Evolutionary conservation across 768 basidiomycete species (phyloP).

Genomic region (Podaxis mareebaensis): DNA sequence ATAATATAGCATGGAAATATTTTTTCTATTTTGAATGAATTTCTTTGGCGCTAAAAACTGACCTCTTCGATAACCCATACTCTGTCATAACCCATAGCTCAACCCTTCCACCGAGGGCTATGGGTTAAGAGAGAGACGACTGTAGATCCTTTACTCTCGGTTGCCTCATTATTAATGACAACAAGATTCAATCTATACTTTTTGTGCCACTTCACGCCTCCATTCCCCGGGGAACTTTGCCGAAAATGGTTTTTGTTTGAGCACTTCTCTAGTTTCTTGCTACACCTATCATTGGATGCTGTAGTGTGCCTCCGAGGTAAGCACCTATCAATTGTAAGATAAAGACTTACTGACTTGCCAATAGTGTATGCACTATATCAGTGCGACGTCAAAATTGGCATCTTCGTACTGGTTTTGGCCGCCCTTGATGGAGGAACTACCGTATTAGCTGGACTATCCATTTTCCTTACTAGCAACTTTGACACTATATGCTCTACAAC

Average conservation of each 20-base stretch:
- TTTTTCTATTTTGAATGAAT: too few relatives aligned
- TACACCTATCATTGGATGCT: background rate
- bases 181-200: background rate
- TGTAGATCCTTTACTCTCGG: background rate
- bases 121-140: too few relatives aligned
- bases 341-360: background rate
- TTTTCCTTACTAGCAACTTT: background rate
- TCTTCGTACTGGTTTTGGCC: background rate
- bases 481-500: background rate
- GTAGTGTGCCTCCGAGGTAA: background rate
- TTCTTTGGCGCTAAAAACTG: too few relatives aligned
- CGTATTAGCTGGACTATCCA: background rate
- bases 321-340: background rate
- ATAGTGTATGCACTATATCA: background rate
- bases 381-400: background rate
- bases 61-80: too few relatives aligned
- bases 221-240: background rate
- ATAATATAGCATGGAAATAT: too few relatives aligned
- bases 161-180: background rate
- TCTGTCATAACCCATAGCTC: too few relatives aligned
- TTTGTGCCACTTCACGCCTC: background rate
- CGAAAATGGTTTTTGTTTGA: slow-evolving; percentile 3
- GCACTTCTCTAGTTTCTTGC: background rate
- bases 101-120: too few relatives aligned
- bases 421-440: background rate